Conservation (phyloP, 2,329 filamentous ascomycete genomes). For the Fonsecaea erecta region DNA sequence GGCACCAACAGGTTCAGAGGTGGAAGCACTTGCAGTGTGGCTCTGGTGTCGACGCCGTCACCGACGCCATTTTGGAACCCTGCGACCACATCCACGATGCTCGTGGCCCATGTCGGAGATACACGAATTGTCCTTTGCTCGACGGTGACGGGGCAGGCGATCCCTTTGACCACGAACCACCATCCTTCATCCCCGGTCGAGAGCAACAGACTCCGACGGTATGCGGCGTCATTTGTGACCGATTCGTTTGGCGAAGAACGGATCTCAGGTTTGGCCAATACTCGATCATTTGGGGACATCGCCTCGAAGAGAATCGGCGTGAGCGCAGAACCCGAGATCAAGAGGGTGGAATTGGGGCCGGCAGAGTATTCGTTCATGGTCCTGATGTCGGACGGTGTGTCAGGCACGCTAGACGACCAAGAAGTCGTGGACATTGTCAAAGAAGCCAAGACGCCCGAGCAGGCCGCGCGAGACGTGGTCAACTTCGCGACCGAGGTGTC, state of each 20-base stretch:
- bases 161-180: slow-evolving; percentile 86
- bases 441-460: slow-evolving; percentile 87
- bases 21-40: slow-evolving; percentile 88
- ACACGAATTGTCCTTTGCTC: slow-evolving; percentile 89
- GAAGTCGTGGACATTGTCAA: slow-evolving; percentile 94
- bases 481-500: slow-evolving; percentile 87
- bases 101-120: slow-evolving; percentile 91
- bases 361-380: slow-evolving; percentile 90
- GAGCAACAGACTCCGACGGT: slow-evolving; percentile 79
- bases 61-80: slow-evolving; percentile 96
- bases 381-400: slow-evolving; percentile 86
- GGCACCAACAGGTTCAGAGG: slow-evolving; percentile 78
- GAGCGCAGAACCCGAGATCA: slow-evolving; percentile 88
- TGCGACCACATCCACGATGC: slow-evolving; percentile 76
- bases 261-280: slow-evolving; percentile 91
- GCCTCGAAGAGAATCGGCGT: slow-evolving; percentile 89
- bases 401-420: slow-evolving; percentile 83
- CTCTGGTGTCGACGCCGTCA: slow-evolving; percentile 88
- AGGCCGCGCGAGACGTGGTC: slow-evolving; percentile 78
- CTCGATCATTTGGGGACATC: slow-evolving; percentile 91
- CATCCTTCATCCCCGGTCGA: slow-evolving; percentile 88
- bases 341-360: slow-evolving; percentile 75
- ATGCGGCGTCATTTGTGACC: slow-evolving; percentile 83
- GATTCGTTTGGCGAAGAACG: slow-evolving; percentile 98
- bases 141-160: slow-evolving; percentile 77